These are phyloP conservation scores for Penicillium soppii DNA, from an alignment of 495 filamentous ascomycete genomes.

Conservation along the genomic window DNA sequence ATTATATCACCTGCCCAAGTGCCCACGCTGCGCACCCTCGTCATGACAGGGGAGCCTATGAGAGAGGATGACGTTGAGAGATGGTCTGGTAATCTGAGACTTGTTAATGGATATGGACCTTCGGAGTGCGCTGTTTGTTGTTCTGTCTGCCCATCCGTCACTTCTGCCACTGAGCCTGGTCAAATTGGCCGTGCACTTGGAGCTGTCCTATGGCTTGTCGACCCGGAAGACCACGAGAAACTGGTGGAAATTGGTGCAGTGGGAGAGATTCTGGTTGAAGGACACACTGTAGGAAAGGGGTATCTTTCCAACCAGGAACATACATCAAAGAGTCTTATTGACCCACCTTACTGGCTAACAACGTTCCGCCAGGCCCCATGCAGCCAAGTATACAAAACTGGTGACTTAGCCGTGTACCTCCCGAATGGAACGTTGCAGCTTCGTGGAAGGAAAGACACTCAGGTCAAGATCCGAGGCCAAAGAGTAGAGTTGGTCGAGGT, in stretches of 20 bases:
- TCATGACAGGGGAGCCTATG: slow-evolving; percentile 33
- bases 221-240: slow-evolving; percentile 26
- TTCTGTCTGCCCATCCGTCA: slow-evolving; percentile 14
- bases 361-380: too few relatives aligned
- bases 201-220: slow-evolving; percentile 20
- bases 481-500: slow-evolving; percentile 22
- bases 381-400: slow-evolving; percentile 52
- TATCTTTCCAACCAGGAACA: slow-evolving; percentile 25
- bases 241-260: slow-evolving; percentile 34
- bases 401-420: slow-evolving; percentile 44
- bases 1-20: slow-evolving; percentile 22
- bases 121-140: slow-evolving; percentile 47
- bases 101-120: slow-evolving; percentile 27
- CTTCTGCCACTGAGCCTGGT: not conserved
- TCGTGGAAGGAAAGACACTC: slow-evolving; percentile 29
- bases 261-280: slow-evolving; percentile 41
- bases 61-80: slow-evolving; percentile 5
- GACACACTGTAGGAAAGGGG: slow-evolving; percentile 31
- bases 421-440: slow-evolving; percentile 39
- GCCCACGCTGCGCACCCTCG: slow-evolving; percentile 30
- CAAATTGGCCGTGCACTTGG: too few relatives aligned
- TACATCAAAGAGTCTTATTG: not conserved
- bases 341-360: not conserved
- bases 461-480: slow-evolving; percentile 35
- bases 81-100: slow-evolving; percentile 8